Base-by-base conservation (phyloP, 2,329 filamentous ascomycete genomes). In the Zelopaecilomyces penicillatus region DNA sequence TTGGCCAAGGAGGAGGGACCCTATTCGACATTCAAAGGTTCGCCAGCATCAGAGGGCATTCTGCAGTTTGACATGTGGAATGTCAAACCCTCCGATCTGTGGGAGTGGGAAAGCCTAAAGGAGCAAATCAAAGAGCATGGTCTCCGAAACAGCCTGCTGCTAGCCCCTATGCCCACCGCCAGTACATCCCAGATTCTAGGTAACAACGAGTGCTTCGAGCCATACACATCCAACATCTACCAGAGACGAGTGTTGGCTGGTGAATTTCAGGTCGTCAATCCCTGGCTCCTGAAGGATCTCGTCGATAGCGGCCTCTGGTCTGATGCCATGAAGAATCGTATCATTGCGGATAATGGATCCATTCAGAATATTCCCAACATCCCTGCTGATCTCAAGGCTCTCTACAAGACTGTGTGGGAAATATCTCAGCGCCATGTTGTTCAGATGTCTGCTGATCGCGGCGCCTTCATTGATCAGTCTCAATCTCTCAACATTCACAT, bases 341-440 rank as follows among this genome's bases (percentile, higher is more conserved):
- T 98, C 76, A 98, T 98, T 60, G 85, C 93, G 46, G 91, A 96
- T 51, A 87, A 87, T 55, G 93, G 93, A 54, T 97, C 91, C 19
- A 85, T 98, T 45, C 93, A 97, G 68, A 91, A 93, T 68, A 91
- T 98, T 52, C 87, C 91, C 62, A 97, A 94, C 70, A 96, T 98
- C 51, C 91, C 93, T 10, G 80, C 85, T 30, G 93, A 98, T 57
- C 85, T 95, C 75, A 98, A 98, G 75, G 82, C 84, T 34, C 78
- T 98, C 5, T 98, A 98, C 80, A 98, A 98, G 83, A 98, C 93
- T 3, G 93, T 98, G 26, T 98, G 93, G 93, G 93, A 98, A 66
- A 96, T 98, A 60, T 95, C 88, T 19, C 93, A 98, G 73, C 86
- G 89, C 53, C 87, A 82, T 37, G 90, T 98, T 55, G 82, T 98